phyloP scores from a whole-genome alignment of 1,284 basidiomycete species.

The Ceratobasidium sp. region DNA sequence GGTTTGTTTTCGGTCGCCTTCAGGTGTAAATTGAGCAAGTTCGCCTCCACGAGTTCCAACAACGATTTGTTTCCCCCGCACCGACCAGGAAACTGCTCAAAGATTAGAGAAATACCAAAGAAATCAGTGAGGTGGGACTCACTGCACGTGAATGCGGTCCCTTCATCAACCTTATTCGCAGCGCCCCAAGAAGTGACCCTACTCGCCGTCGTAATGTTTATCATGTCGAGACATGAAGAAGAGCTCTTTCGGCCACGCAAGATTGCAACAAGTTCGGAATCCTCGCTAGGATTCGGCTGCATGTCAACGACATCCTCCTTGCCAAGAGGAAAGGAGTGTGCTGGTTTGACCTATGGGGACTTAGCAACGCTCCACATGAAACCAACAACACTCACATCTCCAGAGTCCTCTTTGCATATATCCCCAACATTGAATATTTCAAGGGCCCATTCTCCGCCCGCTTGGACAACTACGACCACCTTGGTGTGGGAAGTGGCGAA shows the following conservation, averaged over 20 bases:
- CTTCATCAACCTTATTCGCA: constrained; percentile 10
- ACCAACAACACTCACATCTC: neutral
- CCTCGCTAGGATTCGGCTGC: constrained; percentile 67
- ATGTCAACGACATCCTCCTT: constrained; percentile 46
- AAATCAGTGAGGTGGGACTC: constrained; percentile 29
- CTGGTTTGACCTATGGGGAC: constrained; percentile 15
- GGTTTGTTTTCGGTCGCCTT: constrained; percentile 64
- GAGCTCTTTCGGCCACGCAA: constrained; percentile 56
- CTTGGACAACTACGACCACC: constrained; percentile 14
- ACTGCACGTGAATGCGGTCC: constrained; percentile 25
- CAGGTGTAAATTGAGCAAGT: constrained; percentile 71
- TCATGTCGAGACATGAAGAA: constrained; percentile 57
- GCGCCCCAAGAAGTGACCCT: constrained; percentile 46
- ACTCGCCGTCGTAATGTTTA: constrained; percentile 60
- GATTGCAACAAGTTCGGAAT: constrained; percentile 66
- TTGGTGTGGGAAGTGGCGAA: constrained; percentile 36
- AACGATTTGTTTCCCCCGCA: constrained; percentile 85
- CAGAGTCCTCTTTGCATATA: neutral
- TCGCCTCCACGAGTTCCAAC: constrained; percentile 75
- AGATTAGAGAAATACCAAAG: constrained; percentile 37
- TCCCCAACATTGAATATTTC: constrained; percentile 26
- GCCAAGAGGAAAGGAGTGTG: constrained; percentile 38
- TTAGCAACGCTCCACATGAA: neutral
- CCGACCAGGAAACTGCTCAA: constrained; percentile 75
- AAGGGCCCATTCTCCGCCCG: neutral